phyloP scores from a whole-genome alignment of 2,329 filamentous ascomycete species.

The Chlorencoelia australis region DNA sequence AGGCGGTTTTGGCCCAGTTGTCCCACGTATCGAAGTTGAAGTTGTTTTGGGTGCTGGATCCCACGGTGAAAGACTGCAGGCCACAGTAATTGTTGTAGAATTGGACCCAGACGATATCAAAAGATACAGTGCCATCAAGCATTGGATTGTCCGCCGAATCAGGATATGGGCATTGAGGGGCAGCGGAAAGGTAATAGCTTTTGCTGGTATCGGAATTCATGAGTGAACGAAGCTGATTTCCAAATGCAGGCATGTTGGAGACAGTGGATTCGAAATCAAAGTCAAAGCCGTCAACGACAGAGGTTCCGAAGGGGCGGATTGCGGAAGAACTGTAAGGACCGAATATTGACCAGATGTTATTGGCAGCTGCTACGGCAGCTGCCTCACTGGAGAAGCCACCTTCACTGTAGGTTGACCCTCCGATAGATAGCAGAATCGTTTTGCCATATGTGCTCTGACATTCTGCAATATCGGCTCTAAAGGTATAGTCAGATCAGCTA shows the following conservation, averaged over 20 bases:
- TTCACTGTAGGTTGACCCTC: slow-evolving; percentile 60
- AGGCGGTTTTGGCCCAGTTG: slow-evolving; percentile 48
- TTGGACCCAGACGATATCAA: slow-evolving; percentile 33
- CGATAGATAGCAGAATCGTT: slow-evolving; percentile 62
- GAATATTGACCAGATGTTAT: slow-evolving; percentile 61
- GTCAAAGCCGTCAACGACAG: slow-evolving; percentile 65
- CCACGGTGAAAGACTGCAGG: slow-evolving; percentile 38
- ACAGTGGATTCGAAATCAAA: slow-evolving; percentile 58
- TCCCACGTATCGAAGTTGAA: slow-evolving; percentile 59
- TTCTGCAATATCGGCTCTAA: slow-evolving; percentile 36
- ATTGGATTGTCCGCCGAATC: slow-evolving; percentile 49
- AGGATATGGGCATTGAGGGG: slow-evolving; percentile 59
- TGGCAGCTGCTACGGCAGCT: slow-evolving; percentile 45
- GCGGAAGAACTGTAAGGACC: slow-evolving; percentile 42
- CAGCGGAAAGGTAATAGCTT: slow-evolving; percentile 50
- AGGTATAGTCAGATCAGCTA: background rate
- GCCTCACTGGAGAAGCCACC: slow-evolving; percentile 49
- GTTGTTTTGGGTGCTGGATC: slow-evolving; percentile 35
- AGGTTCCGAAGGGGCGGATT: slow-evolving; percentile 56
- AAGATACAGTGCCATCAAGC: slow-evolving; percentile 40
- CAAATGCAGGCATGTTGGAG: slow-evolving; percentile 52
- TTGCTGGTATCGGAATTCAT: slow-evolving; percentile 44
- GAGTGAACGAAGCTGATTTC: slow-evolving; percentile 41
- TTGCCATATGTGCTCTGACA: slow-evolving; percentile 57
- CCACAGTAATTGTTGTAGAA: slow-evolving; percentile 48